Evolutionary conservation across 2,329 filamentous ascomycete genomes (phyloP).

Genomic region (Bipolaris oryzae): DNA sequence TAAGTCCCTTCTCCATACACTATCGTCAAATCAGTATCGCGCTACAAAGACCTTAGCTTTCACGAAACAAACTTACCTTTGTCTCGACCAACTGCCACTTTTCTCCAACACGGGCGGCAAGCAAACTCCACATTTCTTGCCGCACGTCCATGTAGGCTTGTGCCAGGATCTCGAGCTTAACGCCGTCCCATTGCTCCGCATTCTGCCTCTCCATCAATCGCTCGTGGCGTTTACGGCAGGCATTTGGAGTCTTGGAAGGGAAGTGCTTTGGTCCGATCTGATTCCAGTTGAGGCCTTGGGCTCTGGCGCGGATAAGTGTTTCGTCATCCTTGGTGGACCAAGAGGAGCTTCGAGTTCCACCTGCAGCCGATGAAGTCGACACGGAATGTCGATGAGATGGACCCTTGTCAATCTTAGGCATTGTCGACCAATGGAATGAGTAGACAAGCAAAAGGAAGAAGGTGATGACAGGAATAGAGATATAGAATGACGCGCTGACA

Average conservation of each 20-base stretch:
- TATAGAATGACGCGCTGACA: slow-evolving; percentile 19
- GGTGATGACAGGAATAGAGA: slow-evolving; percentile 17
- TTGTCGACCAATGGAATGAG: slow-evolving; percentile 46
- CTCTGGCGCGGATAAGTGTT: slow-evolving; percentile 71
- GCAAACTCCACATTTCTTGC: slow-evolving; percentile 78
- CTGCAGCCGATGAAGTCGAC: slow-evolving; percentile 40
- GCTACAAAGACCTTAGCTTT: neutral
- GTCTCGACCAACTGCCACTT: slow-evolving; percentile 74
- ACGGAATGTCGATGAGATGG: slow-evolving; percentile 39
- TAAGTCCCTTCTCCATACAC: slow-evolving; percentile 85
- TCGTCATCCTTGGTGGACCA: slow-evolving; percentile 80
- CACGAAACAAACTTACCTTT: slow-evolving; percentile 63
- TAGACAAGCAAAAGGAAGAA: slow-evolving; percentile 22
- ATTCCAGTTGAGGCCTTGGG: slow-evolving; percentile 80
- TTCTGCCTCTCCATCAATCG: slow-evolving; percentile 76
- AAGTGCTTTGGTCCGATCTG: slow-evolving; percentile 80
- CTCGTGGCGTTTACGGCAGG: slow-evolving; percentile 88
- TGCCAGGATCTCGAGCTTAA: slow-evolving; percentile 75
- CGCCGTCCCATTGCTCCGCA: slow-evolving; percentile 77
- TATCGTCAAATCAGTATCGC: slow-evolving; percentile 46
- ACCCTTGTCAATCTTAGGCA: slow-evolving; percentile 54
- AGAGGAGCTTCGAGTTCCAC: slow-evolving; percentile 48
- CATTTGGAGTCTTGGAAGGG: slow-evolving; percentile 76
- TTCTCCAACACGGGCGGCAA: slow-evolving; percentile 67
- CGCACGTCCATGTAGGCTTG: slow-evolving; percentile 80